Evolutionary conservation across 768 basidiomycete species (phyloP), one percentile per base, ranked within the genome.

Genomic region (Asterophora parasitica): DNA sequence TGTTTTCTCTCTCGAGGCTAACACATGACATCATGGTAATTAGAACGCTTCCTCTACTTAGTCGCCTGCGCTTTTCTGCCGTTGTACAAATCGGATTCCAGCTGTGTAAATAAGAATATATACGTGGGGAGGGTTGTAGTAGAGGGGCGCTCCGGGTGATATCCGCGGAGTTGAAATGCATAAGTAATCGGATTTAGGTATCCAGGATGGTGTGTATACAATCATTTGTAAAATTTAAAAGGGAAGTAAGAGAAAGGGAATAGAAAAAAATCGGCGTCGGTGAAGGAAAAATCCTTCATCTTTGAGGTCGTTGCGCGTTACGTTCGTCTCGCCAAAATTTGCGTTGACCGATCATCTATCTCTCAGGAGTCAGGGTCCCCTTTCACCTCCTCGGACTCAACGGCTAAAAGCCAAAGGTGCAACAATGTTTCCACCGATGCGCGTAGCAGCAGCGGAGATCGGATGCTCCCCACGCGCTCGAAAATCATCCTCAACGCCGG

Each of bases 401-500:
- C 44, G 69, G 55, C 69, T 58, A 53, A 70, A 71, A 11, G 55
- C 41, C n/a, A 61, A 40, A n/a, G 44, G 52, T 17, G 55, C 39
- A 37, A 42, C 44, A 10, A 44, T 44, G 38, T 46, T 55, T 32
- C 55, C 52, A 46, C 46, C 48, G 50, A 48, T 30, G 47, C 44
- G 36, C 35, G 42, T 42, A 31, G 60, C 43, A 47, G 39, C 53
- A 44, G 39, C 54, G 15, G 49, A 6, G 26, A 2, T 26, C 38
- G 38, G 37, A 16, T 38, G 38, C 32, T 26, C 50, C 44, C 54
- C 43, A 48, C 81, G 67, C 12, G 85, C 82, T 20, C 82, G 76
- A 31, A 70, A 58, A 62, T 88, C 81, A 51, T 88, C 81, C 42
- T 62, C 63, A 8, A 85, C 82, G 20, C 77, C 82, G 33, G 84